Evolutionary conservation across 2,329 filamentous ascomycete species (phyloP).

Genomic region (Trichoderma sp.): DNA sequence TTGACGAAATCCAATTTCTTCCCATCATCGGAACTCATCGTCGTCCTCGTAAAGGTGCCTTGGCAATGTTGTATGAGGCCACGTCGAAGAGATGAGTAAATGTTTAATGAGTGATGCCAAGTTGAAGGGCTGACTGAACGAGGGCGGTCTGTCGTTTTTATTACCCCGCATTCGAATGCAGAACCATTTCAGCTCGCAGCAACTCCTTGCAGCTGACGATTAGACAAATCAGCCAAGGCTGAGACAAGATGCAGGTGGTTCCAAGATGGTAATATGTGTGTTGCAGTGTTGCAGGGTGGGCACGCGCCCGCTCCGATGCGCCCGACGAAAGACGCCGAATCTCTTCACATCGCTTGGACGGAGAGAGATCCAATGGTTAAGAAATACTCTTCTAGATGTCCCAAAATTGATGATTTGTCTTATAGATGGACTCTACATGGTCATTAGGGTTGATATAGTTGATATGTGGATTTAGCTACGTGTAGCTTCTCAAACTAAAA

Average conservation of each 20-base stretch:
- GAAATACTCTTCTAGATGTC: fast-evolving
- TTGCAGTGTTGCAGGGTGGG: not conserved
- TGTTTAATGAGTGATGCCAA: not conserved
- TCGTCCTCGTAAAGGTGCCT: not conserved
- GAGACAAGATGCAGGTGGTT: not conserved
- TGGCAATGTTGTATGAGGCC: not conserved
- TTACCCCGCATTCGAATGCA: not conserved
- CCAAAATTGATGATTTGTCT: not conserved
- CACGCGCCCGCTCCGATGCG: not conserved
- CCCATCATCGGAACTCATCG: not conserved
- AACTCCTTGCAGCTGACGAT: not conserved
- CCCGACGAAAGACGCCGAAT: not conserved
- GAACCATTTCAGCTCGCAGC: not conserved
- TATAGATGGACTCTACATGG: not conserved
- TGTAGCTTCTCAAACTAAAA: not conserved
- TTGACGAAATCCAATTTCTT: not conserved
- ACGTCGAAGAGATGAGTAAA: not conserved
- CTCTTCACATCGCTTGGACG: fast-evolving
- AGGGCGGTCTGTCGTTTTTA: not conserved
- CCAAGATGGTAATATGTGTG: no score
- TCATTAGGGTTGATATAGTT: not conserved
- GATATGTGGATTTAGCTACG: not conserved
- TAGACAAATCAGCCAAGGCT: not conserved
- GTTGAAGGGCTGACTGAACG: not conserved
- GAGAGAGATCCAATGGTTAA: not conserved